Conservation (phyloP, 441 rosid genomes). For the Isatis lusitanica region DNA sequence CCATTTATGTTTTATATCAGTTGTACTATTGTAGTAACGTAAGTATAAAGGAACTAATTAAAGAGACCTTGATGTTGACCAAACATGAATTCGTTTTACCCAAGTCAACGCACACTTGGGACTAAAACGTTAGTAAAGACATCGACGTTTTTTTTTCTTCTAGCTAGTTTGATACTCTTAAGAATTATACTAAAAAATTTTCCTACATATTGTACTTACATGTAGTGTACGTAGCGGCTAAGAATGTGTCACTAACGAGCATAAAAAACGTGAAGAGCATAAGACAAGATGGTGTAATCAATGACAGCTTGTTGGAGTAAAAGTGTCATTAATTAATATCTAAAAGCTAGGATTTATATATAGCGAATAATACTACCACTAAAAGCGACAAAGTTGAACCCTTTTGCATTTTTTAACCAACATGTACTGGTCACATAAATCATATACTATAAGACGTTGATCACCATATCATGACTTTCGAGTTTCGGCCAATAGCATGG, state of each 20-base stretch:
- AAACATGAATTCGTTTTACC: not conserved
- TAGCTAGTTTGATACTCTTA: not conserved
- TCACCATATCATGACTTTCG: not conserved
- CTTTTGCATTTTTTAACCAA: not conserved
- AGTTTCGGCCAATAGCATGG: conserved; percentile 1
- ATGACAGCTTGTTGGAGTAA: conserved; percentile 16
- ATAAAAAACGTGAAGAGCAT: conserved; percentile 11
- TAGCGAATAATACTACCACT: not conserved
- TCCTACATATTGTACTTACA: not conserved
- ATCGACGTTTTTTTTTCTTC: not conserved
- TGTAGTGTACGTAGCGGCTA: not conserved
- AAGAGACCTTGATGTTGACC: not conserved
- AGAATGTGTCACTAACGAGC: not conserved
- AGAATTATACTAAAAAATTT: not conserved
- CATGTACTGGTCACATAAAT: not conserved
- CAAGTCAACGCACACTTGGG: not conserved
- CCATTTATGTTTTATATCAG: not conserved
- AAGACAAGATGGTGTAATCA: not conserved
- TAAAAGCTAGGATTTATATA: not conserved
- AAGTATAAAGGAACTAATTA: not conserved
- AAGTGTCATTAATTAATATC: not conserved
- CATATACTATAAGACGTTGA: not conserved
- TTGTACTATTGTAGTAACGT: not conserved
- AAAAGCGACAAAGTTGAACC: not conserved
- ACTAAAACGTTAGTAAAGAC: not conserved